phyloP scores from a whole-genome alignment of 2,329 filamentous ascomycete species.

The Talaromyces marneffei region DNA sequence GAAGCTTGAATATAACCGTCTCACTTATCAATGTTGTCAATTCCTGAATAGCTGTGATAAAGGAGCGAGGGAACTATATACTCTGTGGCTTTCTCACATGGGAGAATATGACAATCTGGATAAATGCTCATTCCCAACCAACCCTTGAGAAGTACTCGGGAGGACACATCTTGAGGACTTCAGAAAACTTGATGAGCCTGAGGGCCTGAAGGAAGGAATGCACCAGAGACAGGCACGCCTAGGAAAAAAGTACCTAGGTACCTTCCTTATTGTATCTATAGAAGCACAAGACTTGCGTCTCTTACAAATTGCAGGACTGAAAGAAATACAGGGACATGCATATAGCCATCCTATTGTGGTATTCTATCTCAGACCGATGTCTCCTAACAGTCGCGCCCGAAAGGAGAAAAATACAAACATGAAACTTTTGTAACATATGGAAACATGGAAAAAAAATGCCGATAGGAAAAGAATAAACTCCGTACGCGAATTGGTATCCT shows the following conservation, averaged over 20 bases:
- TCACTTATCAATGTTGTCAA: not conserved
- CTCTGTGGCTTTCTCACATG: no score
- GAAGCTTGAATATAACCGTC: not conserved
- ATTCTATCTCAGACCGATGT: constrained; percentile 4
- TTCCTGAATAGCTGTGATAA: not conserved
- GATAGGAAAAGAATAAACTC: constrained; percentile 12
- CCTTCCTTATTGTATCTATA: not conserved
- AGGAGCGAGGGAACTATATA: not conserved
- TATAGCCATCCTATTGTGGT: constrained; percentile 12
- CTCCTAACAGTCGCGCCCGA: not conserved
- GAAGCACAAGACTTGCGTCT: not conserved
- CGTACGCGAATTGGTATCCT: constrained; percentile 27
- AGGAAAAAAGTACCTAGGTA: not conserved
- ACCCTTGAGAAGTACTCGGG: not conserved
- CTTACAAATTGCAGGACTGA: not conserved
- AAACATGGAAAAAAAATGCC: constrained; percentile 16
- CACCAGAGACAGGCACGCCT: not conserved
- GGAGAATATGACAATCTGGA: not conserved
- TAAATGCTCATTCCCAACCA: not conserved
- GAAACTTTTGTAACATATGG: constrained; percentile 12
- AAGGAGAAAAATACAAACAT: not conserved
- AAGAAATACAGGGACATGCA: constrained; percentile 14
- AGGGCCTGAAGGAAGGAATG: not conserved
- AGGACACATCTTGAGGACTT: not conserved
- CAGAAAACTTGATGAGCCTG: no score